These are phyloP conservation scores for Phytophthora kernoviae DNA, from an alignment of 352 stramenopile genomes.

Conservation along the genomic window DNA sequence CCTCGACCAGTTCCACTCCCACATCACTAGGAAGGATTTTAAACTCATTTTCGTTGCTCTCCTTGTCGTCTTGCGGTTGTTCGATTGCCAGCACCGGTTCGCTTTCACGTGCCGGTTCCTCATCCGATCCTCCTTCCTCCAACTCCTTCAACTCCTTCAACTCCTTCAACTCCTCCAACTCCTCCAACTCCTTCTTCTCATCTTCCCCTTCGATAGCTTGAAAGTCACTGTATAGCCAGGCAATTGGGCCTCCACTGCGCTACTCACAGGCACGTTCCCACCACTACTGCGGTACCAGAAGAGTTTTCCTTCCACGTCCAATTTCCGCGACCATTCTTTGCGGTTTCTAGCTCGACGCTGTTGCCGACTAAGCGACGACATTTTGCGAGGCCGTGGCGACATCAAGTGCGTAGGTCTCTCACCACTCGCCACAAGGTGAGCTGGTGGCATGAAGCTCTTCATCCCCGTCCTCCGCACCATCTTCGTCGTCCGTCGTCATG, in stretches of 20 bases:
- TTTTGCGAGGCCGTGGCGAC: conserved; percentile 31
- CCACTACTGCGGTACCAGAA: conserved; percentile 60
- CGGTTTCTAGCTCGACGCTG: conserved; percentile 49
- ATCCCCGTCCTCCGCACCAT: conserved; percentile 20
- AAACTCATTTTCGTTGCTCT: conserved; percentile 18
- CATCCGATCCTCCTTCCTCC: not conserved
- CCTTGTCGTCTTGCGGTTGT: conserved; percentile 17
- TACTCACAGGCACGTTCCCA: conserved; percentile 16
- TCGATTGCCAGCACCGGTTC: conserved; percentile 21
- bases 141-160: conserved; percentile 2
- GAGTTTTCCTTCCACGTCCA: conserved; percentile 63
- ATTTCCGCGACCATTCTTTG: conserved; percentile 67
- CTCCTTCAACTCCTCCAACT: not conserved
- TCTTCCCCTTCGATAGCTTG: conserved; percentile 20
- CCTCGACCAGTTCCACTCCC: conserved; percentile 36
- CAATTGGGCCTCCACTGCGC: conserved; percentile 17
- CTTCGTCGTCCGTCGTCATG: conserved; percentile 28
- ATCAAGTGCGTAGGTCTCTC: conserved; percentile 6
- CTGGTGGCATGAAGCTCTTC: conserved; percentile 13
- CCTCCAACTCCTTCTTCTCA: conserved; percentile 3
- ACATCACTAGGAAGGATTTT: conserved; percentile 21
- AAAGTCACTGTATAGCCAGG: conserved; percentile 40
- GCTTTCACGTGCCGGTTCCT: not conserved
- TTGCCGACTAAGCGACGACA: conserved; percentile 42
- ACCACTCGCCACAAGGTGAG: conserved; percentile 13